phyloP scores from a whole-genome alignment of 2,329 filamentous ascomycete genomes.

The Lachnellula cervina region DNA sequence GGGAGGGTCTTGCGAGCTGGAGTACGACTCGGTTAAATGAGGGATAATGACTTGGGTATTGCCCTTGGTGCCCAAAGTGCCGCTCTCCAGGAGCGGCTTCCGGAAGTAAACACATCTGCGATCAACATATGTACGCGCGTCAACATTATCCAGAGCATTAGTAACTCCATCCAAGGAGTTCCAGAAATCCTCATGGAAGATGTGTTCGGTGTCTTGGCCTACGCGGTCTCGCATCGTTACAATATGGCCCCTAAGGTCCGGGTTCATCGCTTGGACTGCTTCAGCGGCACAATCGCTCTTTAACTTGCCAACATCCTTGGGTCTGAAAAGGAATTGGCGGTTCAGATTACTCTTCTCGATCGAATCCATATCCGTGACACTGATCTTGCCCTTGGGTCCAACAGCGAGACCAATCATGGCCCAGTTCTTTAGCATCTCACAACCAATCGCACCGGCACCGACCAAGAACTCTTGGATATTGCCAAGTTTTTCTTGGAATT shows the following conservation, averaged over 20 bases:
- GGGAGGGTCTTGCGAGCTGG: constrained; percentile 91
- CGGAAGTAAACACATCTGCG: constrained; percentile 96
- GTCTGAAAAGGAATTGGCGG: constrained; percentile 90
- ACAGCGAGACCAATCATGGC: constrained; percentile 95
- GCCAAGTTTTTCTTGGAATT: constrained; percentile 89
- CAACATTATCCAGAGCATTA: constrained; percentile 95
- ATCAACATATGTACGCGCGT: constrained; percentile 94
- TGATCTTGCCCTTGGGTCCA: constrained; percentile 83
- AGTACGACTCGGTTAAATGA: constrained; percentile 91
- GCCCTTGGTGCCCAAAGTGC: constrained; percentile 97
- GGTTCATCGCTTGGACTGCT: constrained; percentile 94
- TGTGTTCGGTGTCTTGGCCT: constrained; percentile 82
- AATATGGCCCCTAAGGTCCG: constrained; percentile 83
- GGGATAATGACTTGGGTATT: constrained; percentile 96
- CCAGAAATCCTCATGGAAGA: constrained; percentile 96
- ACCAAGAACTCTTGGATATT: constrained; percentile 93
- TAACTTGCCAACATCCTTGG: constrained; percentile 88
- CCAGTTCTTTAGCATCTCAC: constrained; percentile 99
- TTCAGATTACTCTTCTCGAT: constrained; percentile 99
- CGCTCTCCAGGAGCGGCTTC: constrained; percentile 92
- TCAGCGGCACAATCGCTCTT: constrained; percentile 93
- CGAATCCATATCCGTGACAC: constrained; percentile 94
- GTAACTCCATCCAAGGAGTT: constrained; percentile 81
- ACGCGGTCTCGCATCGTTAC: constrained; percentile 83
- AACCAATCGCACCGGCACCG: constrained; percentile 93